phyloP scores from a whole-genome alignment of 306 rosid species.

The Styphnolobium japonicum region DNA sequence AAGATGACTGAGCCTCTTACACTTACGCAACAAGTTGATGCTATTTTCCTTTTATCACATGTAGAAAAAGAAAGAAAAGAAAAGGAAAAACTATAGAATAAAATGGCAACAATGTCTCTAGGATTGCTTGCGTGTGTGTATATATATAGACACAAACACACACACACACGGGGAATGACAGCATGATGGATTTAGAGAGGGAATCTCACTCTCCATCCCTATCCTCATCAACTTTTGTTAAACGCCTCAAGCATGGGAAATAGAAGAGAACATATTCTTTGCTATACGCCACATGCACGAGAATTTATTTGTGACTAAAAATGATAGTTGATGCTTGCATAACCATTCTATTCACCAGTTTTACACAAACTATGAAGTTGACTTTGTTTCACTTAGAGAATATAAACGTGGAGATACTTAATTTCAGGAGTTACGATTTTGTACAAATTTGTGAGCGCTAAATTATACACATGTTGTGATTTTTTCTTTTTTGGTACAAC shows the following conservation, averaged over 20 bases:
- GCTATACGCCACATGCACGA: neutral
- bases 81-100: neutral
- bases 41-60: neutral
- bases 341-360: neutral
- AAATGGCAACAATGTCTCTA: neutral
- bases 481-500: too few species aligned
- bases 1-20: too few species aligned
- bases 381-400: neutral
- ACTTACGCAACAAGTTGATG: too few species aligned
- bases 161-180: neutral
- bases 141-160: too few species aligned
- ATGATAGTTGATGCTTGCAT: neutral
- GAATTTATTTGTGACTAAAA: neutral
- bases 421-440: neutral
- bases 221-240: neutral
- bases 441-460: neutral
- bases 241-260: neutral
- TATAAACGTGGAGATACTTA: neutral
- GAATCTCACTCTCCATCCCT: neutral
- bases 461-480: neutral
- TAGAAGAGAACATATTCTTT: conserved; percentile 9
- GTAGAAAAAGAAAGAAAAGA: too few species aligned
- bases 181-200: neutral
- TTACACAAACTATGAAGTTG: neutral
- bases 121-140: neutral